These are phyloP conservation scores for Heterobasidion irregulare DNA, from an alignment of 1,284 basidiomycete species.

Conservation along the genomic window DNA sequence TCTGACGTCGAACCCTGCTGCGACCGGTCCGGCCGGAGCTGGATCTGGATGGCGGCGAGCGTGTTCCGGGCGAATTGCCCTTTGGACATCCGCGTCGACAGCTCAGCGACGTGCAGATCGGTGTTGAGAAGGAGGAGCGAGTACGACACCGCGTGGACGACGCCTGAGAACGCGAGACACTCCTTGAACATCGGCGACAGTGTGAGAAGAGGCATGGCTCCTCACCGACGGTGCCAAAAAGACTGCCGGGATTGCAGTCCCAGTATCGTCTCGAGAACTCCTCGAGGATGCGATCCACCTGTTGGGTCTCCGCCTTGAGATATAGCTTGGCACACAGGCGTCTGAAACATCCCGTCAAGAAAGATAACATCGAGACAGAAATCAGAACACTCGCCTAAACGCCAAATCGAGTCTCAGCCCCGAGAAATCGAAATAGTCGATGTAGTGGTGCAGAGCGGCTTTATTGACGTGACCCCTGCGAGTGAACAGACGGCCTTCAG, in stretches of 20 bases:
- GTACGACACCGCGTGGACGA: conserved; percentile 90
- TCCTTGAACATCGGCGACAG: conserved; percentile 3
- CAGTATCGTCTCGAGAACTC: conserved; percentile 87
- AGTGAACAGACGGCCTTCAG: conserved; percentile 10
- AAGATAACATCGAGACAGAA: background rate
- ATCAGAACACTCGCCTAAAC: conserved; percentile 58
- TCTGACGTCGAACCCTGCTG: conserved; percentile 49
- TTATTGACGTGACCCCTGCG: conserved; percentile 70
- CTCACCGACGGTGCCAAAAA: conserved; percentile 81
- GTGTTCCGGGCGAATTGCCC: conserved; percentile 92
- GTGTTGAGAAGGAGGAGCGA: conserved; percentile 94
- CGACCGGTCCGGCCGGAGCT: conserved; percentile 46
- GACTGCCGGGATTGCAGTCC: conserved; percentile 77
- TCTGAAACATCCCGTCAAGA: conserved; percentile 29
- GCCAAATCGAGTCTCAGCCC: conserved; percentile 80
- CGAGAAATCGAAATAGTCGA: conserved; percentile 86
- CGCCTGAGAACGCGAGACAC: conserved; percentile 36
- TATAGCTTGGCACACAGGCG: conserved; percentile 87
- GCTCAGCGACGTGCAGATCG: conserved; percentile 92
- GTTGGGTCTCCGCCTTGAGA: conserved; percentile 94
- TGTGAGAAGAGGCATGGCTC: conserved; percentile 10
- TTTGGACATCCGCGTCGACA: conserved; percentile 87
- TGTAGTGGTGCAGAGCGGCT: conserved; percentile 70
- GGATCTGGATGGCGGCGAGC: conserved; percentile 74
- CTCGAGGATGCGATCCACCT: conserved; percentile 93